phyloP scores from a whole-genome alignment of 352 stramenopile species.

The Phytophthora hybrid region DNA sequence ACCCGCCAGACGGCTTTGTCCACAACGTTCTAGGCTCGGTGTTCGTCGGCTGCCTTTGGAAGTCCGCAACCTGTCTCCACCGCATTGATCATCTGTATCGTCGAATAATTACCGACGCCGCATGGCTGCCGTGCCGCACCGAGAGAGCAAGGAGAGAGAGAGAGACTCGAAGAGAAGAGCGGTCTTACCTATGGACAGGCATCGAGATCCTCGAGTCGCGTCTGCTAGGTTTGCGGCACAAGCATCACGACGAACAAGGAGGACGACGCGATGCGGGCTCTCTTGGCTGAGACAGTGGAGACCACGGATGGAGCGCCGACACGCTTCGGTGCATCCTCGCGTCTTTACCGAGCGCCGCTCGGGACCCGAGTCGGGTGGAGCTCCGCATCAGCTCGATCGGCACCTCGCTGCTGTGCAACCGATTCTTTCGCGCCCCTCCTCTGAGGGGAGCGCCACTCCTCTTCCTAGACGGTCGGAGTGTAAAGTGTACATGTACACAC shows the following conservation, averaged over 20 bases:
- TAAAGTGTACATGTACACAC: no score
- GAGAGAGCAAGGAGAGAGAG: background rate
- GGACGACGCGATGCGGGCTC: background rate
- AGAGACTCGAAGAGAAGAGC: background rate
- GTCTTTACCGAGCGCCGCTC: slow-evolving; percentile 7
- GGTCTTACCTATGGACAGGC: no score
- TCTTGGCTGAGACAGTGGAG: slow-evolving; percentile 7
- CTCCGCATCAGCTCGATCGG: background rate
- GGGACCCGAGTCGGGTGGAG: background rate
- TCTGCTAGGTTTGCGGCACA: slow-evolving; percentile 89
- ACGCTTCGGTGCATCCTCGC: background rate
- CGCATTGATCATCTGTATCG: background rate
- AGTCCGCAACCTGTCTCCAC: background rate
- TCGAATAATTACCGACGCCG: background rate
- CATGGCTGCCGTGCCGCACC: slow-evolving; percentile 8
- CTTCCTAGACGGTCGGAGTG: slow-evolving; percentile 4
- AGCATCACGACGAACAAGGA: background rate
- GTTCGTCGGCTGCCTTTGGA: background rate
- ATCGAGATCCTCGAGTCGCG: slow-evolving; percentile 57
- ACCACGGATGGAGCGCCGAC: slow-evolving; percentile 17
- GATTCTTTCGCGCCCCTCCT: slow-evolving; percentile 29
- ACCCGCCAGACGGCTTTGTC: slow-evolving; percentile 11
- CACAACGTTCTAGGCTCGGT: background rate
- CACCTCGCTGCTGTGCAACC: slow-evolving; percentile 4
- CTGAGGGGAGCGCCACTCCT: background rate